These are phyloP conservation scores for Avena sativa DNA, from an alignment of 176 grass and related monocot genomes.

Conservation along the genomic window DNA sequence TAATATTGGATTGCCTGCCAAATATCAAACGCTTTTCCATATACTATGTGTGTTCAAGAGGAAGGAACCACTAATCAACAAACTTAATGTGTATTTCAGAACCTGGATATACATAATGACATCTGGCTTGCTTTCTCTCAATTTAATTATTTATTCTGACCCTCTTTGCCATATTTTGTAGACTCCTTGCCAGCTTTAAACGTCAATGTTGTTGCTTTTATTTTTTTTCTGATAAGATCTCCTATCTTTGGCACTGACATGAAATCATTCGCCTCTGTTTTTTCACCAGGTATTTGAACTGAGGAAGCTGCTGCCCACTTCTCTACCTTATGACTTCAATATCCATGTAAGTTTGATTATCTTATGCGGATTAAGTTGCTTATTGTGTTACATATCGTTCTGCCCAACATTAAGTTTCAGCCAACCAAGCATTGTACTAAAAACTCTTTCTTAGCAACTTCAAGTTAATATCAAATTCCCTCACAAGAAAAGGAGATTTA, in stretches of 20 bases:
- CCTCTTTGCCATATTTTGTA: not conserved
- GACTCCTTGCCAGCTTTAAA: not conserved
- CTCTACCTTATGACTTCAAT: constrained; percentile 93
- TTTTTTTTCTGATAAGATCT: constrained; percentile 26
- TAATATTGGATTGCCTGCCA: constrained; percentile 4
- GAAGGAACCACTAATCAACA: not conserved
- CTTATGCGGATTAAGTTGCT: constrained; percentile 32
- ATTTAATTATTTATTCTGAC: constrained; percentile 5
- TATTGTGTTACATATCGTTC: not conserved
- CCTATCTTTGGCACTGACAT: constrained; percentile 21
- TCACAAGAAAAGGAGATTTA: not conserved
- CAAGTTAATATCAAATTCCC: not conserved
- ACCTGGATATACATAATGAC: not conserved
- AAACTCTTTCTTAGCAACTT: not conserved
- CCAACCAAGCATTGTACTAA: constrained; percentile 15
- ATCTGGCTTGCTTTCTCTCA: constrained; percentile 7
- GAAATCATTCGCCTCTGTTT: constrained; percentile 40
- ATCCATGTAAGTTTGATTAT: constrained; percentile 84
- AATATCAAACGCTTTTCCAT: not conserved
- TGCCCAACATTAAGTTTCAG: not conserved
- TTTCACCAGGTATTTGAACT: constrained; percentile 83
- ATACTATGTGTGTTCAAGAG: constrained; percentile 2
- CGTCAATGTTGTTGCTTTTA: not conserved
- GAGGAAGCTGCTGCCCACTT: constrained; percentile 94
- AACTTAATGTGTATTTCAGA: not conserved